Evolutionary conservation across 371 early-diverging fungal species (phyloP).

Genomic region (Mitosporidium daphniae): DNA sequence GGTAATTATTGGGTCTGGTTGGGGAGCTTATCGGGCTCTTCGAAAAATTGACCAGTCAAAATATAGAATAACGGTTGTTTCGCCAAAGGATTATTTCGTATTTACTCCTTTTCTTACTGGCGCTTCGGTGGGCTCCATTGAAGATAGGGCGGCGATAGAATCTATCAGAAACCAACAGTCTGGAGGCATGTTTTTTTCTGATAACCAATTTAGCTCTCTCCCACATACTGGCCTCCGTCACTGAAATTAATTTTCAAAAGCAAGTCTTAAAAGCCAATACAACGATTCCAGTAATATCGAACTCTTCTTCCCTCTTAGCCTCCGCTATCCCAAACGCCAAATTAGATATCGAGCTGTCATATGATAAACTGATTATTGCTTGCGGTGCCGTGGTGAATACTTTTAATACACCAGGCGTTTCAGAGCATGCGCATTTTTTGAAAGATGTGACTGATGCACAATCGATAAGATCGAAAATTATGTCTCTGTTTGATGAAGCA

Average conservation of each 20-base stretch:
- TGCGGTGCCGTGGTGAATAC: slow-evolving; percentile 42
- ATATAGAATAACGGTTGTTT: slow-evolving; percentile 2
- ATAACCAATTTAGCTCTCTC: slow-evolving; percentile 1
- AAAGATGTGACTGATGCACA: slow-evolving; percentile 45
- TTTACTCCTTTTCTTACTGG: slow-evolving; percentile 34
- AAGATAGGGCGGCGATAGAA: slow-evolving; percentile 12
- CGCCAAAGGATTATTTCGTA: slow-evolving; percentile 28
- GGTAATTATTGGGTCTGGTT: too few species aligned
- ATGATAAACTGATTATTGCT: slow-evolving; percentile 32
- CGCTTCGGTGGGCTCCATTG: slow-evolving; percentile 36
- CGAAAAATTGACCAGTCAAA: too few species aligned
- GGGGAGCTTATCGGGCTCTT: too few species aligned
- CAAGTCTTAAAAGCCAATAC: slow-evolving; percentile 10
- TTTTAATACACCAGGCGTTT: slow-evolving; percentile 36
- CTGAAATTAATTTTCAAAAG: slow-evolving; percentile 9
- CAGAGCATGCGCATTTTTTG: slow-evolving; percentile 38
- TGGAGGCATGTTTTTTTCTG: too few species aligned
- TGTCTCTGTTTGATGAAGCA: slow-evolving; percentile 56
- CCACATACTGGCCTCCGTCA: background rate
- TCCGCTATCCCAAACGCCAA: background rate
- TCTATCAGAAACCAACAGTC: background rate
- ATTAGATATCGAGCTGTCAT: slow-evolving; percentile 4
- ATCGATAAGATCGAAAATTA: slow-evolving; percentile 36
- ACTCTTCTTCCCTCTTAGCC: background rate
- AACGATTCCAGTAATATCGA: slow-evolving; percentile 5